phyloP scores from a whole-genome alignment of 768 basidiomycete species.

The Pisolithus tinctorius region DNA sequence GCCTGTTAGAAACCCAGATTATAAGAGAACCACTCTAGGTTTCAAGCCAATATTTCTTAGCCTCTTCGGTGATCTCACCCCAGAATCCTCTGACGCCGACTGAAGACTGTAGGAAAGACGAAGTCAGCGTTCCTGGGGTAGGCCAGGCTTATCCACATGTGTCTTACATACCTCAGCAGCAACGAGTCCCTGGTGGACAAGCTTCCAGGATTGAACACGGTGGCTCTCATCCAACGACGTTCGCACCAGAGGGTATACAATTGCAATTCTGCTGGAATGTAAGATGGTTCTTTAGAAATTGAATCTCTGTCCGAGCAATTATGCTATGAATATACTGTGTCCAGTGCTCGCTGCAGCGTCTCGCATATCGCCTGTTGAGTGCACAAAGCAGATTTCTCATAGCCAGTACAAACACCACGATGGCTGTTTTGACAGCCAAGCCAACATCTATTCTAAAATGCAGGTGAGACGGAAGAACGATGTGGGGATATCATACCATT shows the following conservation, averaged over 20 bases:
- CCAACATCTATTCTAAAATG: conserved; percentile 58
- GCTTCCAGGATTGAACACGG: conserved; percentile 12
- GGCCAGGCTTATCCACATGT: background rate
- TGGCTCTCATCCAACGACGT: conserved; percentile 24
- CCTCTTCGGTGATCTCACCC: conserved; percentile 46
- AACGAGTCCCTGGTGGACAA: conserved; percentile 16
- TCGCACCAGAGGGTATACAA: conserved; percentile 31
- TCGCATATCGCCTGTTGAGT: conserved; percentile 32
- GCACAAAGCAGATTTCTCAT: background rate
- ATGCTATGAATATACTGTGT: conserved; percentile 10
- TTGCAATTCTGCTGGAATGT: conserved; percentile 27
- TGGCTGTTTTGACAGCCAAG: conserved; percentile 58
- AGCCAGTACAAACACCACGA: conserved; percentile 41
- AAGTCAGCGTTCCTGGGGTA: background rate
- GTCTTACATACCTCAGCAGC: conserved; percentile 12
- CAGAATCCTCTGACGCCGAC: conserved; percentile 38
- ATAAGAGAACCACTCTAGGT: conserved; percentile 45
- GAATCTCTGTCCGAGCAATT: conserved; percentile 16
- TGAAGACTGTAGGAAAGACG: conserved; percentile 34
- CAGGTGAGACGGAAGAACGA: background rate
- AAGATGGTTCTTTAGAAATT: conserved; percentile 25
- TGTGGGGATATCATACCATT: background rate
- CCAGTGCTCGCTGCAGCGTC: conserved; percentile 45
- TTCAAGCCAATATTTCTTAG: conserved; percentile 45
- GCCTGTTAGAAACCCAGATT: conserved; percentile 46